These are phyloP conservation scores for Prosopis cineraria DNA, from an alignment of 306 rosid genomes.

Conservation along the genomic window DNA sequence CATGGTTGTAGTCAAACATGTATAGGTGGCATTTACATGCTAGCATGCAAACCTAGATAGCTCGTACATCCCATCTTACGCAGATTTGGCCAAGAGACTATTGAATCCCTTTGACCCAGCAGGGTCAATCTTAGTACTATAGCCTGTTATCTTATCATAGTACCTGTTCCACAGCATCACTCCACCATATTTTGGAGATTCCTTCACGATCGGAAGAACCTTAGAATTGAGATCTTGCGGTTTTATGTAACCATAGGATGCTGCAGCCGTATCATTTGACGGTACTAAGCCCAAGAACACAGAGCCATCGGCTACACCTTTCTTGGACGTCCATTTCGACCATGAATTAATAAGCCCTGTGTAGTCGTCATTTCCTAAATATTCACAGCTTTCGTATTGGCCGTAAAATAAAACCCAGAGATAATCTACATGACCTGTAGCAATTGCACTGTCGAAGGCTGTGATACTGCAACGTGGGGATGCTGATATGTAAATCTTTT, in stretches of 20 bases:
- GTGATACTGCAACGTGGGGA: conserved; percentile 43
- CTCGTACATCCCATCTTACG: neutral
- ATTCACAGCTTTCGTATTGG: conserved; percentile 36
- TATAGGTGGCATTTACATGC: neutral
- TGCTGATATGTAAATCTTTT: no score
- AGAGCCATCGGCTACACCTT: neutral
- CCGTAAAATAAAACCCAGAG: conserved; percentile 63
- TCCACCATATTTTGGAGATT: conserved; percentile 24
- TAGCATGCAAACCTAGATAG: no score
- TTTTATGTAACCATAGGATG: neutral
- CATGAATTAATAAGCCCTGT: conserved; percentile 33
- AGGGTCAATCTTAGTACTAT: neutral
- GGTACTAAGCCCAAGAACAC: conserved; percentile 6
- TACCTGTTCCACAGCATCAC: no score
- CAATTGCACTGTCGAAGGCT: conserved; percentile 23
- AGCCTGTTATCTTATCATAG: neutral
- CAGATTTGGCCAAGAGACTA: neutral
- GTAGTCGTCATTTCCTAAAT: neutral
- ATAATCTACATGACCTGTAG: no score
- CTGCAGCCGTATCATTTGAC: no score
- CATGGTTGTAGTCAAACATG: conserved; percentile 3
- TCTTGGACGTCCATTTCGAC: conserved; percentile 43
- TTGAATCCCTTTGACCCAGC: neutral
- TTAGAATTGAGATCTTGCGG: neutral
- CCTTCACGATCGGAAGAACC: neutral